Percentiles rank a stretch among this genome's conserved stretches.
These are phyloP conservation scores for Phalaenopsis hybrid DNA, from an alignment of 116 monocot genomes.

Conservation along the genomic window DNA sequence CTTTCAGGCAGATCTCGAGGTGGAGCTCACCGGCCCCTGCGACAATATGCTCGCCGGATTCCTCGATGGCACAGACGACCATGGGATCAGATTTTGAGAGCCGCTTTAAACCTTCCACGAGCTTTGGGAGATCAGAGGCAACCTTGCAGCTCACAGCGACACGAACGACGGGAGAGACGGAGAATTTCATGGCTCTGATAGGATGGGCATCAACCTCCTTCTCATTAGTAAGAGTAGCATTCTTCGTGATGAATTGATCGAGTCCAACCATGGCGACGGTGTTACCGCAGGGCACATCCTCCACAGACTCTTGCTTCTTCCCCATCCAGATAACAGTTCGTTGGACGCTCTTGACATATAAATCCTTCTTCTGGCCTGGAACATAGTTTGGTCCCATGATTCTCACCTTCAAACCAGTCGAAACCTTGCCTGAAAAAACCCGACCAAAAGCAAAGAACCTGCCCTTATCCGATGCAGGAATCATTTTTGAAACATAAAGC, in stretches of 20 bases:
- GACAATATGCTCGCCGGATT: conserved; percentile 36
- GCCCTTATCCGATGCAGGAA: conserved; percentile 38
- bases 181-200: conserved; percentile 39
- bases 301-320: conserved; percentile 37
- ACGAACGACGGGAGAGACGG: conserved; percentile 37
- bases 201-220: conserved; percentile 42
- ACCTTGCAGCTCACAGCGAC: conserved; percentile 39
- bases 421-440: conserved; percentile 32
- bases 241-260: conserved; percentile 36
- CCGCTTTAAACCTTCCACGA: conserved; percentile 32
- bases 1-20: conserved; percentile 37
- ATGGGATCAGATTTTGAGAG: conserved; percentile 38
- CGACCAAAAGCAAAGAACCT: conserved; percentile 42
- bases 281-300: conserved; percentile 43
- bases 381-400: conserved; percentile 42
- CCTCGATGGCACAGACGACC: conserved; percentile 33
- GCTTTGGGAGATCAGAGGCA: conserved; percentile 37
- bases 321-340: conserved; percentile 48
- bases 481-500: conserved; percentile 45
- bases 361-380: conserved; percentile 36
- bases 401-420: conserved; percentile 38
- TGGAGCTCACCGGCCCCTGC: conserved; percentile 37
- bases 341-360: conserved; percentile 36
- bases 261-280: conserved; percentile 38
- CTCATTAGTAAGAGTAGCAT: conserved; percentile 39